A percentile compares a stretch with the other conserved stretches of the same genome.
phyloP scores from a whole-genome alignment of 202 grass and related monocot genomes.

The Setaria italica region DNA sequence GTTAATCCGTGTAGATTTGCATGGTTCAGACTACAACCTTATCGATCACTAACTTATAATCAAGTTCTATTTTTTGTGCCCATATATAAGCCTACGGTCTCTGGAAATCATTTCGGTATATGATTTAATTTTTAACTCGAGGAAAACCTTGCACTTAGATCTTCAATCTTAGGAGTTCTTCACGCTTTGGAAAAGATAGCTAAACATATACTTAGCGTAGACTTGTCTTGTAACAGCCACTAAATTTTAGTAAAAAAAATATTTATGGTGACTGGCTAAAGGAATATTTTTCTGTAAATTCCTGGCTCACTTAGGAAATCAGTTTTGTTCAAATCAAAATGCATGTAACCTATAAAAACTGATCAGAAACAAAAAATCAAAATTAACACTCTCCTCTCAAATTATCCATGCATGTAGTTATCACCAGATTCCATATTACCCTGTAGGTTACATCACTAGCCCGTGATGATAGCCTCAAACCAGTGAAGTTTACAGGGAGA shows the following conservation, averaged over 20 bases:
- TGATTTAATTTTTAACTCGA: not conserved
- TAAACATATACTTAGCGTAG: not conserved
- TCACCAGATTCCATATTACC: not conserved
- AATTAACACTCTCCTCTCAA: not conserved
- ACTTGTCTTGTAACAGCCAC: not conserved
- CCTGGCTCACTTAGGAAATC: not conserved
- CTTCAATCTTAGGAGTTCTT: not conserved
- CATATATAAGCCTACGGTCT: not conserved
- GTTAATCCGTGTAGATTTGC: conserved; percentile 26
- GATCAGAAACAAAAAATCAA: not conserved
- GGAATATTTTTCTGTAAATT: not conserved
- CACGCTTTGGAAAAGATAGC: not conserved
- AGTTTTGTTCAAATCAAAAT: not conserved
- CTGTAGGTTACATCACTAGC: not conserved
- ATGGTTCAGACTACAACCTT: conserved; percentile 13
- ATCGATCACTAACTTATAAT: conserved; percentile 15
- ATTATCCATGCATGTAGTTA: not conserved
- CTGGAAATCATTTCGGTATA: not conserved
- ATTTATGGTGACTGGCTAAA: not conserved
- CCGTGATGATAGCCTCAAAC: not conserved
- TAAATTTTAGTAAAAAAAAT: not conserved
- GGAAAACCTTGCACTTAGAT: not conserved
- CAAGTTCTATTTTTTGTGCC: not conserved
- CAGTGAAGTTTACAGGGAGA: not conserved
- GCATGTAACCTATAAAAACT: not conserved